Evolutionary conservation across 2,329 filamentous ascomycete genomes (phyloP), one percentile per base, ranked within the genome.

Genomic region (Karstenula rhodostoma): DNA sequence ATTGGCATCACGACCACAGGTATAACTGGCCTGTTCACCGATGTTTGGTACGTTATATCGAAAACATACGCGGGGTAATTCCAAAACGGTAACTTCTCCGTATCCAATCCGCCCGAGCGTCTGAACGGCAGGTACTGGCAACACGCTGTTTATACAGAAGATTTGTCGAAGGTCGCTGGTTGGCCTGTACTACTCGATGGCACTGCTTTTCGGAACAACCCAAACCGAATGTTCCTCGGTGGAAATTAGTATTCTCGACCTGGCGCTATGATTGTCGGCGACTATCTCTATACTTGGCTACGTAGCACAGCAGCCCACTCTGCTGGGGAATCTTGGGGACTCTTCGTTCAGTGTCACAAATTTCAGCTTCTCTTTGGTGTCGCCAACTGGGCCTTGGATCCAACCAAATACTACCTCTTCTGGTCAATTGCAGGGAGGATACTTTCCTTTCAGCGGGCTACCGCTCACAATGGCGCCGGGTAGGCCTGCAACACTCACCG

Each of bases 251-350:
- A 82, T 61, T 80, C 82, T 61, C 77, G 82, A 4, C 81, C 82
- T 1, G 81, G 76, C 5, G 69, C 83, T n/a, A 69, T 84, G 19
- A 81, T 82, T 44, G 72, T 79, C 9, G 79, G 80, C 29, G 29
- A 32, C 29, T 32, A 32, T 10, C 29, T 32, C 8, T 32, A 32
- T 10, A 32, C 29, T 2, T 2, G 29, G 29, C 8, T 32, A 32
- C 8, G 29, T n/a, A n/a, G n/a, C 54, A 1, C 72, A 76, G 4
- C 79, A 86, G 62, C 81, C 78, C 0, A 72, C 84, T 3, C 71
- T 85, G 0, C 73, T 87, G 42, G 75, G 73, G 60, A 88, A 88
- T 62, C 70, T 80, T 5, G 86, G 86, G 29, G 82, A 83, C 55
- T 70, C 76, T 0, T 57, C 71, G 0, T 76, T 88, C 2, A 80